These are phyloP conservation scores for Rhynchosporium agropyri DNA, from an alignment of 2,329 filamentous ascomycete genomes.

Conservation along the genomic window DNA sequence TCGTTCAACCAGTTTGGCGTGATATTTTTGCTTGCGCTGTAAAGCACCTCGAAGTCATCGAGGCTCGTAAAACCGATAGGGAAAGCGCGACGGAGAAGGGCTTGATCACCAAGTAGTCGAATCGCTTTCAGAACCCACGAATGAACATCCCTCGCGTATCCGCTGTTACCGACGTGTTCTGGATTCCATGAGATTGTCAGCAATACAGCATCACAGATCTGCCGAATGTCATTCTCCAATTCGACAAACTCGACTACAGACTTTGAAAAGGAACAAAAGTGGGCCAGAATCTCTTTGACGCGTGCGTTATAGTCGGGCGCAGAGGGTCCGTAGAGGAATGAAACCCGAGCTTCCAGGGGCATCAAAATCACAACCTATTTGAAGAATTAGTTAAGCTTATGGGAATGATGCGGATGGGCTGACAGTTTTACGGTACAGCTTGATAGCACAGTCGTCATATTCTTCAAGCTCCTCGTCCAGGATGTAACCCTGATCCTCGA, in stretches of 20 bases:
- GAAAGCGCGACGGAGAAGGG: background rate
- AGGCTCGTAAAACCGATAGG: conserved; percentile 1
- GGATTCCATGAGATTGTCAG: background rate
- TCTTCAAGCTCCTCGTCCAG: background rate
- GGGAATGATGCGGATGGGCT: background rate
- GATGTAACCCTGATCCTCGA: background rate
- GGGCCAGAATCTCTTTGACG: background rate
- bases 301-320: background rate
- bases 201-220: background rate
- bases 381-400: background rate
- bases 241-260: background rate
- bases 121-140: background rate
- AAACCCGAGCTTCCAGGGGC: background rate
- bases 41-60: background rate
- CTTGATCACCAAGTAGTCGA: background rate
- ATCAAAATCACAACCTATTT: background rate
- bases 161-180: background rate
- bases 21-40: background rate
- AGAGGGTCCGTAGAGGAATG: background rate
- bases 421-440: background rate
- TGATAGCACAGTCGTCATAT: background rate
- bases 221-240: background rate
- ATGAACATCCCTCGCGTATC: background rate
- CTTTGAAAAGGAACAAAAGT: background rate
- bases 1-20: background rate